Evolutionary conservation across 192 early-diverging fungal species (phyloP), one percentile per base, ranked within the genome.

Genomic region (Coemansia sp.): DNA sequence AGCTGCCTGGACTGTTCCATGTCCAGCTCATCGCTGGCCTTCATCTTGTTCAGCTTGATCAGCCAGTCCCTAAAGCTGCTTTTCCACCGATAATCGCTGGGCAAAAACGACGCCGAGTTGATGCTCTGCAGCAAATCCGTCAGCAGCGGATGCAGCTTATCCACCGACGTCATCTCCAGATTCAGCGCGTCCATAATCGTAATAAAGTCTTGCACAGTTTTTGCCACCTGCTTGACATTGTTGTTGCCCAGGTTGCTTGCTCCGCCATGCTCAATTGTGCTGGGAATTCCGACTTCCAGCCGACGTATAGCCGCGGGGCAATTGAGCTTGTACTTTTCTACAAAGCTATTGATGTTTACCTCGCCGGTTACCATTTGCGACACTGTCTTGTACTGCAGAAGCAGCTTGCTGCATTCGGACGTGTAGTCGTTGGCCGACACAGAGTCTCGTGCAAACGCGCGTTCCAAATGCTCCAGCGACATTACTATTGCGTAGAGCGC

Each of bases 211-310:
- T 92, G 85, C 3, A 83, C 39, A 2, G 89, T 92, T 70, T 98
- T 92, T 0, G 92, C 94, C 18, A 95, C 89, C 56, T 91, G 84
- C 81, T 94, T 92, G n/a, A 89, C 90, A 6, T 88, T 87, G 56
- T 85, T 90, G 1, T 80, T 75, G 1, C 83, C 70, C 62, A 87
- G 74, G 70, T 54, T 64, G 53, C 41, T 84, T 66, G 41, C 70
- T 11, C 87, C 87, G 1, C 89, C 91, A 85, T 98, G 96, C 73
- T 99, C 97, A 38, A 96, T 88, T 0, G 97, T 99, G 9, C 94
- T 92, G 2, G 97, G 97, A 0, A 99, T 94, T 0, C 97, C 97
- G n/a, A 96, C 93, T 74, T 94, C 92, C 63, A 99, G 79, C 37
- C 96, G 85, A 61, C 91, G 90, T 17, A 86, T 85, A 2, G 96